These are phyloP conservation scores for Aspergillus sp. DNA, from an alignment of 2,329 filamentous ascomycete genomes.

Conservation along the genomic window DNA sequence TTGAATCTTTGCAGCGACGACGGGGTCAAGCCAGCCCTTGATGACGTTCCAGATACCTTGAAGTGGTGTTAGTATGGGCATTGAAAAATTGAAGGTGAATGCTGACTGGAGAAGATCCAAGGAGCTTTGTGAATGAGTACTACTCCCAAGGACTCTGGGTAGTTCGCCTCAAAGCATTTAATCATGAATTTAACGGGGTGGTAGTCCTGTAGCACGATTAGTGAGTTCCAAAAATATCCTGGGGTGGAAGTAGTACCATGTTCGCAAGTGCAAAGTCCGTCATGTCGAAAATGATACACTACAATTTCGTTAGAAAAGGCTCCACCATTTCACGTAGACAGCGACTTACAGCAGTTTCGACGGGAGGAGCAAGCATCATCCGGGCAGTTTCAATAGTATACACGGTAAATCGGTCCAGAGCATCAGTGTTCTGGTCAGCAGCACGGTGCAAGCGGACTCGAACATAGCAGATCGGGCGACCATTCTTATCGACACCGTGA, in stretches of 20 bases:
- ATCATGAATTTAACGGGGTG: constrained; percentile 98
- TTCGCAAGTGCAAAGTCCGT: constrained; percentile 90
- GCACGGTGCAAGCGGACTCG: constrained; percentile 77
- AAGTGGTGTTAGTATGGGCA: neutral
- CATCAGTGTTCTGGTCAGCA: constrained; percentile 78
- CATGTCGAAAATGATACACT: constrained; percentile 97
- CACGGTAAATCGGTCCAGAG: constrained; percentile 85
- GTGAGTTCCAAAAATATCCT: neutral
- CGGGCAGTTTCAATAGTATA: constrained; percentile 94
- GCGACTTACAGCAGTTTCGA: constrained; percentile 83
- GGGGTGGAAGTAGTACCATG: constrained; percentile 61
- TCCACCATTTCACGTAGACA: neutral
- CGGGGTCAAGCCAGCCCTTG: constrained; percentile 92
- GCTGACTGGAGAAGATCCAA: constrained; percentile 88
- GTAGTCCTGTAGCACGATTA: constrained; percentile 65
- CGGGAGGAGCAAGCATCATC: constrained; percentile 72
- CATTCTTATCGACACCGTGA: constrained; percentile 80
- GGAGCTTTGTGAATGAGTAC: constrained; percentile 94
- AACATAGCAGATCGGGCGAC: constrained; percentile 83
- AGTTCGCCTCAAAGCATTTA: constrained; percentile 98
- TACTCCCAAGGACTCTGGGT: constrained; percentile 85
- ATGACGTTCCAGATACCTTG: constrained; percentile 94
- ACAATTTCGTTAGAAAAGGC: constrained; percentile 20
- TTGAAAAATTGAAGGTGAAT: neutral
- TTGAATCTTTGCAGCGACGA: constrained; percentile 90